Evolutionary conservation across 495 filamentous ascomycete species (phyloP).

Genomic region (Cryomyces minteri): DNA sequence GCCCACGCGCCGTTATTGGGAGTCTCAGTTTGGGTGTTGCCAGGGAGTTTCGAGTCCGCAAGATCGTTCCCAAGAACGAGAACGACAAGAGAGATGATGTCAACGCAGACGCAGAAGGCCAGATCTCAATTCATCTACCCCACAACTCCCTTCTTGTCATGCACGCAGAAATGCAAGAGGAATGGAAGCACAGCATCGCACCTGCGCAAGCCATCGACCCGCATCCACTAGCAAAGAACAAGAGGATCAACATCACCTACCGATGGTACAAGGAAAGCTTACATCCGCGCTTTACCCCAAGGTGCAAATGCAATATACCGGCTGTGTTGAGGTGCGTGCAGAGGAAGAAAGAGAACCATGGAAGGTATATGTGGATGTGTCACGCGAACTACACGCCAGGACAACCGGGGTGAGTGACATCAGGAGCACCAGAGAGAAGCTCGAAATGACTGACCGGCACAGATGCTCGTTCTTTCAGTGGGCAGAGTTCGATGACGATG

Average conservation of each 20-base stretch:
- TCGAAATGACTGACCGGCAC: not conserved
- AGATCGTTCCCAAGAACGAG: slow-evolving; percentile 42
- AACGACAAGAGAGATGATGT: slow-evolving; percentile 11
- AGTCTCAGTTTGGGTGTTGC: slow-evolving; percentile 78
- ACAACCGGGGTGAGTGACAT: slow-evolving; percentile 33
- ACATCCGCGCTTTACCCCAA: slow-evolving; percentile 49
- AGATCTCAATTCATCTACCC: slow-evolving; percentile 78
- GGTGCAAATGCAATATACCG: slow-evolving; percentile 48
- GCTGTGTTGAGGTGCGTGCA: slow-evolving; percentile 64
- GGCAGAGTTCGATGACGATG: slow-evolving; percentile 79
- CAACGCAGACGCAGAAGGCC: slow-evolving; percentile 47
- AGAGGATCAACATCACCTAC: slow-evolving; percentile 86
- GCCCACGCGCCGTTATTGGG: slow-evolving; percentile 73
- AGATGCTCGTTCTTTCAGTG: slow-evolving; percentile 69
- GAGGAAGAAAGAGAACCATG: slow-evolving; percentile 51
- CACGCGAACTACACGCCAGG: slow-evolving; percentile 58
- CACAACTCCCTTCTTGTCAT: slow-evolving; percentile 89
- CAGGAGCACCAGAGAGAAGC: not conserved
- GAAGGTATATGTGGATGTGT: slow-evolving; percentile 91
- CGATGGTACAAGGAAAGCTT: slow-evolving; percentile 63
- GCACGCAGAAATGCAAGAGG: slow-evolving; percentile 82
- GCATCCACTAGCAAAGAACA: slow-evolving; percentile 62
- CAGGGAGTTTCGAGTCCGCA: slow-evolving; percentile 74
- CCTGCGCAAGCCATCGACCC: slow-evolving; percentile 57
- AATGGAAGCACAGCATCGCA: slow-evolving; percentile 59